Evolutionary conservation across 176 grass and related monocot genomes (phyloP).

Genomic region (Puccinellia tenuiflora): DNA sequence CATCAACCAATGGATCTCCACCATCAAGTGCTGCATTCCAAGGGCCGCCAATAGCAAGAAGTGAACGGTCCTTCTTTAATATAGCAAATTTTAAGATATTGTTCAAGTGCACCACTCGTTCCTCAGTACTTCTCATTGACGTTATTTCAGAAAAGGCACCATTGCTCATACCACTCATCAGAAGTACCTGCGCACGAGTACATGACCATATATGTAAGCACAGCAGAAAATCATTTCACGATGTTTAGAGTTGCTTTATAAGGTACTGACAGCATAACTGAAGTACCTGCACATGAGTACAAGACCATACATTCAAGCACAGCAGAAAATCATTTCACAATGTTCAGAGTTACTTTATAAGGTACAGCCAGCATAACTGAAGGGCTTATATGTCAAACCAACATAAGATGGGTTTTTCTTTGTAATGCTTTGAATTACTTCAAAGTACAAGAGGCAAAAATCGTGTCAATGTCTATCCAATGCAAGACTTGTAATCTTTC

Average conservation of each 20-base stretch:
- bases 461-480: neutral
- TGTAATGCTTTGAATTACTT: neutral
- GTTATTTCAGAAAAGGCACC: slow-evolving; percentile 71
- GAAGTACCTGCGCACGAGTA: slow-evolving; percentile 44
- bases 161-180: slow-evolving; percentile 92
- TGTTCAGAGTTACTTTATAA: neutral
- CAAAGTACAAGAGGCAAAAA: neutral
- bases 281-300: too few species aligned
- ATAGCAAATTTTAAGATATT: slow-evolving; percentile 90
- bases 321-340: neutral
- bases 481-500: neutral
- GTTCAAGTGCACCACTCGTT: slow-evolving; percentile 68
- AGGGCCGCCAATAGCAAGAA: slow-evolving; percentile 84
- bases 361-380: neutral
- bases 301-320: neutral
- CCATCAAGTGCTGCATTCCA: slow-evolving; percentile 73
- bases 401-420: neutral
- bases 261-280: too few species aligned
- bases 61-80: slow-evolving; percentile 74
- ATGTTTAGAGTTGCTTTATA: neutral
- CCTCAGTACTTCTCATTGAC: slow-evolving; percentile 56
- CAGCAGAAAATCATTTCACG: neutral
- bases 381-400: neutral
- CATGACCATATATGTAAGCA: slow-evolving; percentile 3
- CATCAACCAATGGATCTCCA: slow-evolving; percentile 55